Conservation (phyloP, 1,284 basidiomycete species). For the Sporisorium sorghi region DNA sequence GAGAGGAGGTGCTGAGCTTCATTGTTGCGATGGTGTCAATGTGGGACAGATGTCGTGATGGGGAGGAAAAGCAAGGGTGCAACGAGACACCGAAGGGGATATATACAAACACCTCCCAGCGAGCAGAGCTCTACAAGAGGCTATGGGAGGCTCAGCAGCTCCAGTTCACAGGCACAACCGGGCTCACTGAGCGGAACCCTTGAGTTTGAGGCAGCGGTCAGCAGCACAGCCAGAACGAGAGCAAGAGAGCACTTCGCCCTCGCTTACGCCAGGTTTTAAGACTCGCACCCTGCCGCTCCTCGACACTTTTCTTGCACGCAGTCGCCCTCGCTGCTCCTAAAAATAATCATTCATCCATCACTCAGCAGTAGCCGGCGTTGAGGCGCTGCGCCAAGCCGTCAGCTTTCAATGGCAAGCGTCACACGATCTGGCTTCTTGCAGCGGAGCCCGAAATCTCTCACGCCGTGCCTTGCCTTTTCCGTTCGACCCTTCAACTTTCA, state of each 20-base stretch:
- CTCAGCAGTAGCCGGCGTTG: not conserved
- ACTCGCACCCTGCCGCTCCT: not conserved
- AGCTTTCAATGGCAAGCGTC: not conserved
- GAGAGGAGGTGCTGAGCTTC: constrained; percentile 33
- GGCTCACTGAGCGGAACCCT: too few relatives aligned
- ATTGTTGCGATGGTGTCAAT: constrained; percentile 10
- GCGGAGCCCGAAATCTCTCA: too few relatives aligned
- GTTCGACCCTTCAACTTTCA: too few relatives aligned
- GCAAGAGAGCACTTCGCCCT: not conserved
- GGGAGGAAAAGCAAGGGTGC: not conserved
- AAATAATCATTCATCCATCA: not conserved
- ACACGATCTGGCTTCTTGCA: too few relatives aligned
- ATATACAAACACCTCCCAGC: too few relatives aligned
- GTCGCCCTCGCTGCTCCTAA: not conserved
- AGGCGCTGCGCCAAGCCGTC: constrained; percentile 1
- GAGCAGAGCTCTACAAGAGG: too few relatives aligned
- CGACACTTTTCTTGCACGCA: too few relatives aligned
- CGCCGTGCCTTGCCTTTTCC: too few relatives aligned
- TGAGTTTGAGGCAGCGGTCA: not conserved
- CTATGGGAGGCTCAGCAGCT: too few relatives aligned
- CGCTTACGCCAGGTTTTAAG: constrained; percentile 1
- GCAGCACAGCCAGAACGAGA: not conserved
- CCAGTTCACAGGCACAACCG: not conserved
- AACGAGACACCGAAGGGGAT: not conserved
- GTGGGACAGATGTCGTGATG: constrained; percentile 2